These are phyloP conservation scores for Hura crepitans DNA, from an alignment of 441 rosid genomes.

Conservation along the genomic window DNA sequence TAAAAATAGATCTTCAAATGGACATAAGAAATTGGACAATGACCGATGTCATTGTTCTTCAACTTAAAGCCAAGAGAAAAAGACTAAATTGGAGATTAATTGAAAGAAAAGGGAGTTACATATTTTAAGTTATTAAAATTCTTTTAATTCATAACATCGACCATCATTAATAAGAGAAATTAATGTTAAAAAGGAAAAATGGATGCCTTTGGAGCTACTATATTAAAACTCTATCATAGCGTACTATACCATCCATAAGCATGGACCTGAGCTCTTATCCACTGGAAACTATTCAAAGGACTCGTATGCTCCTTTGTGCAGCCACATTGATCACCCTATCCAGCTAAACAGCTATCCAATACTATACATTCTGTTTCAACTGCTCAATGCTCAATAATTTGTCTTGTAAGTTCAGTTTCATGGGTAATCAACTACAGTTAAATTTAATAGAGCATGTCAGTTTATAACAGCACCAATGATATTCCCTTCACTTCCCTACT, in stretches of 20 bases:
- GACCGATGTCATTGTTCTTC: no score
- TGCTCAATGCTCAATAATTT: neutral
- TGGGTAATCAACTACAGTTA: neutral
- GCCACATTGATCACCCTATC: neutral
- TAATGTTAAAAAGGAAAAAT: neutral
- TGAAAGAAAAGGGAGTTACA: no score
- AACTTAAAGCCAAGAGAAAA: no score
- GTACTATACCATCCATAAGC: neutral
- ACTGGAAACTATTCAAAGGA: neutral
- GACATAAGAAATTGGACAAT: no score
- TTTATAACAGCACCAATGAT: neutral
- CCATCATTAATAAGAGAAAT: no score
- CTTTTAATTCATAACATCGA: no score
- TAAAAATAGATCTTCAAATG: no score
- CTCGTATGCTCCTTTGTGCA: neutral
- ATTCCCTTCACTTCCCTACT: neutral
- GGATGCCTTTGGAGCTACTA: no score
- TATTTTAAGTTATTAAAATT: no score
- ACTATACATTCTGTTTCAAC: neutral
- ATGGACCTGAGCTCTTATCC: neutral
- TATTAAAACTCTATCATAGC: neutral
- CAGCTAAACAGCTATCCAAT: neutral
- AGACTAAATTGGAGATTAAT: no score
- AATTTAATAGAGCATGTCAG: neutral
- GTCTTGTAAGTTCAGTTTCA: neutral